A percentile compares a stretch with the other conserved stretches of the same genome.
Conservation (phyloP, 1,284 basidiomycete genomes). For the Trametes versicolor region DNA sequence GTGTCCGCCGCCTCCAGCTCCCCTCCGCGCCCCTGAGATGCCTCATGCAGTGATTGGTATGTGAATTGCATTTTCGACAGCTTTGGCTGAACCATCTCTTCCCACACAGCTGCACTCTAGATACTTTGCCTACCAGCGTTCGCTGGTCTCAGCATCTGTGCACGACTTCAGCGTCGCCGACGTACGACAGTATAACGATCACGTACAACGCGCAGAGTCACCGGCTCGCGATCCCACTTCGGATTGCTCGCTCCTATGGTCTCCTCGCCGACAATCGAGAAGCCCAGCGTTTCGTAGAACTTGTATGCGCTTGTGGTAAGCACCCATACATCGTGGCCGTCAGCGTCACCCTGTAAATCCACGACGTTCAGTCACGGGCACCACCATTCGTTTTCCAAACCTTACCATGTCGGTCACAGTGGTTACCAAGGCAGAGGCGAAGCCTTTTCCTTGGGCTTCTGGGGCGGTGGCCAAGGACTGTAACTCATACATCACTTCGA, state of each 20-base stretch:
- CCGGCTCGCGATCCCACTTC: slow-evolving; percentile 22
- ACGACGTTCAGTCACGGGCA: background rate
- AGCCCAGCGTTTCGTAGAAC: slow-evolving; percentile 31
- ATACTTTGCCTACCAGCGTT: background rate
- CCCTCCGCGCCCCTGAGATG: no score
- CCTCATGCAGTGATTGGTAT: background rate
- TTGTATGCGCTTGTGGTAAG: slow-evolving; percentile 12
- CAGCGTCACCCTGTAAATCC: slow-evolving; percentile 2
- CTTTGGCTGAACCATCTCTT: background rate
- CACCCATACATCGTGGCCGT: slow-evolving; percentile 14
- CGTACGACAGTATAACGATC: no score
- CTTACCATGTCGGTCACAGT: slow-evolving; percentile 11
- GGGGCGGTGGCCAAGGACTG: slow-evolving; percentile 5
- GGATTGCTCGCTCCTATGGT: slow-evolving; percentile 24
- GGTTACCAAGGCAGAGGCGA: slow-evolving; percentile 9
- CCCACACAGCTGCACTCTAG: background rate
- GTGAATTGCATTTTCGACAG: background rate
- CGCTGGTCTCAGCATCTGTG: slow-evolving; percentile 3
- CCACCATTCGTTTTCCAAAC: background rate
- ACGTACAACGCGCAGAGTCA: slow-evolving; percentile 13
- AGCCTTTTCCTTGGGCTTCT: slow-evolving; percentile 7
- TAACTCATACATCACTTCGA: slow-evolving; percentile 9
- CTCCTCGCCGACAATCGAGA: slow-evolving; percentile 8
- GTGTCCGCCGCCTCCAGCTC: no score
- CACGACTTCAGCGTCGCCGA: background rate